These are phyloP conservation scores for Sordariomycetes sp. DNA, from an alignment of 2,329 filamentous ascomycete species.

Conservation along the genomic window DNA sequence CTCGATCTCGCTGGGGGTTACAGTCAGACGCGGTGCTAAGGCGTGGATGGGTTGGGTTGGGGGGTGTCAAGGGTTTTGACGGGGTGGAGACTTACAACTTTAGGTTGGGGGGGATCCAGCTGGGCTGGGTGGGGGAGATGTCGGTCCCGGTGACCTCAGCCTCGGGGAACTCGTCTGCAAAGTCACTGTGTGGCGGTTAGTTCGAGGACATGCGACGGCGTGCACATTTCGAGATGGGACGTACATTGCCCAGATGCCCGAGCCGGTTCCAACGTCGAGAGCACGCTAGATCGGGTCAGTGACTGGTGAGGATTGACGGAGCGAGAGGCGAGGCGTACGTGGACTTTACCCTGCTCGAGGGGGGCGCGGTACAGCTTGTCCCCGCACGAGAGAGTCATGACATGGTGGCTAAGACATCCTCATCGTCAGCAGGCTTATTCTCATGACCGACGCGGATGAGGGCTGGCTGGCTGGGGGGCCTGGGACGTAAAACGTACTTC, in stretches of 20 bases:
- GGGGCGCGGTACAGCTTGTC: conserved; percentile 14
- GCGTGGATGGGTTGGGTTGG: not conserved
- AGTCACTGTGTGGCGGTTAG: conserved; percentile 28
- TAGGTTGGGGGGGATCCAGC: conserved; percentile 31
- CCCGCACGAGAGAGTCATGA: conserved; percentile 11
- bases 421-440: not conserved
- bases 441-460: too few relatives aligned
- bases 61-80: not conserved
- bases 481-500: conserved; percentile 7
- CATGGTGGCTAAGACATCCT: conserved; percentile 10
- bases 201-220: conserved; percentile 13
- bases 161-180: conserved; percentile 29
- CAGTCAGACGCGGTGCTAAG: not conserved
- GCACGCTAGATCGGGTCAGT: conserved; percentile 4
- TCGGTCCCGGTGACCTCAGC: conserved; percentile 38
- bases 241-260: conserved; percentile 34
- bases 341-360: conserved; percentile 9
- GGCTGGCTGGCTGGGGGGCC: too few relatives aligned
- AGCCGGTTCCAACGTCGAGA: conserved; percentile 43
- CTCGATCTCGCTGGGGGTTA: conserved; percentile 24
- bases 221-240: not conserved
- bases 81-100: conserved; percentile 12
- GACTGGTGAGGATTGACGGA: too few relatives aligned
- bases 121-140: conserved; percentile 44
- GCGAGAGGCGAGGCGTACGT: conserved; percentile 4